Evolutionary conservation across 768 basidiomycete species (phyloP).

Genomic region (Pisolithus tinctorius): DNA sequence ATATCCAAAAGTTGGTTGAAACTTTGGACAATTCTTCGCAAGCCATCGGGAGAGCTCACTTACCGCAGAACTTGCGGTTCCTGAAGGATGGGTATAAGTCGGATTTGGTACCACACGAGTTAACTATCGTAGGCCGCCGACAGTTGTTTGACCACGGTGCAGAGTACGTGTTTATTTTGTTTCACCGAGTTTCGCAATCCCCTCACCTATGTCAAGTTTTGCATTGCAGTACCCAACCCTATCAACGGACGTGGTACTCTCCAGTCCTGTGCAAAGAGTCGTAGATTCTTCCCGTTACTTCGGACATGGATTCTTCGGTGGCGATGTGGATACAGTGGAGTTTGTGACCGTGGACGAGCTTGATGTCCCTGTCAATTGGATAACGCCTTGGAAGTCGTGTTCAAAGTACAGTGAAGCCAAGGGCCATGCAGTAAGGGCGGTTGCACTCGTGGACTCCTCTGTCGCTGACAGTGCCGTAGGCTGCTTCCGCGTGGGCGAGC

Average conservation of each 20-base stretch:
- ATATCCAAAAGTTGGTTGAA: conserved; percentile 26
- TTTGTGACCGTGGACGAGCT: conserved; percentile 30
- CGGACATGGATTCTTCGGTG: conserved; percentile 33
- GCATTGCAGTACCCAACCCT: conserved; percentile 17
- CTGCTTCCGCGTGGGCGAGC: conserved; percentile 23
- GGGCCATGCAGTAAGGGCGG: conserved; percentile 3
- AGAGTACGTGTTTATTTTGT: conserved; percentile 16
- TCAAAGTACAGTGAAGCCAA: conserved; percentile 9
- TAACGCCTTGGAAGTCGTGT: conserved; percentile 37
- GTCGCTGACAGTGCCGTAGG: conserved; percentile 6
- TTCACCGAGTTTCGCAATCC: neutral
- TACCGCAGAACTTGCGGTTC: conserved; percentile 30
- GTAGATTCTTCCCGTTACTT: conserved; percentile 39
- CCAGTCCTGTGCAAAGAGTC: conserved; percentile 17
- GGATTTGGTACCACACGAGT: conserved; percentile 27
- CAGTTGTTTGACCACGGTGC: conserved; percentile 37
- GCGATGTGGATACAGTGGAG: conserved; percentile 17
- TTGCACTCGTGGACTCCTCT: neutral
- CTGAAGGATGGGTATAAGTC: conserved; percentile 32
- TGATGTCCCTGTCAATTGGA: conserved; percentile 32
- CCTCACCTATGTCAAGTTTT: conserved; percentile 7
- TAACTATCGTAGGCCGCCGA: conserved; percentile 31
- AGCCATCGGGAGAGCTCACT: conserved; percentile 19
- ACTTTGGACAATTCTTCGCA: conserved; percentile 23
- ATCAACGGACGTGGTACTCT: conserved; percentile 12